Evolutionary conservation across 345 rosid genomes (phyloP).

Genomic region (Bruguiera sexangula): DNA sequence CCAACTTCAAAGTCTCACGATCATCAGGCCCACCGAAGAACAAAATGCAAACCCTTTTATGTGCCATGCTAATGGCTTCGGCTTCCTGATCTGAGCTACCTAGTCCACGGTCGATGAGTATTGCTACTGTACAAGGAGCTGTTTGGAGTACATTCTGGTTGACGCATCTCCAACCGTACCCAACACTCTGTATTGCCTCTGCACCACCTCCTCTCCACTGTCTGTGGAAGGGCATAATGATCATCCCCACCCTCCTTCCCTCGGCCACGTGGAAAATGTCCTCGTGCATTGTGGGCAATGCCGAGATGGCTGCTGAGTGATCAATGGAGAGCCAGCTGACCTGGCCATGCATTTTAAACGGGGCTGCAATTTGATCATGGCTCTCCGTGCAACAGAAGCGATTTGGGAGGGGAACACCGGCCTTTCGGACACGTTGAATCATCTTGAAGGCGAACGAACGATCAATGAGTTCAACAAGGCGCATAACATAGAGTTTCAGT

Average conservation of each 20-base stretch:
- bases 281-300: constrained; percentile 38
- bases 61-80: not conserved
- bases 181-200: constrained; percentile 12
- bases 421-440: constrained; percentile 37
- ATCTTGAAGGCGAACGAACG: constrained; percentile 35
- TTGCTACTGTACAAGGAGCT: constrained; percentile 39
- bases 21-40: constrained; percentile 37
- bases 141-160: constrained; percentile 29
- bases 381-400: constrained; percentile 4
- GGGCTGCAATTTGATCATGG: constrained; percentile 12
- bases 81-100: not conserved
- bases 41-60: constrained; percentile 16
- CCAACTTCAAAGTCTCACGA: constrained; percentile 26
- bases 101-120: constrained; percentile 36
- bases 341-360: constrained; percentile 22
- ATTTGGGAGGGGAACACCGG: constrained; percentile 31
- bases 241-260: constrained; percentile 30
- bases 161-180: constrained; percentile 30
- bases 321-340: constrained; percentile 13
- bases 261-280: constrained; percentile 40
- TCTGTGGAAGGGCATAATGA: constrained; percentile 38
- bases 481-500: constrained; percentile 31
- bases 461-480: constrained; percentile 35
- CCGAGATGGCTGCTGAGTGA: constrained; percentile 27
- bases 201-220: constrained; percentile 23